Percentiles rank a stretch among this genome's conserved stretches.
Conservation (phyloP, 129 eudicot species). For the Flaveria brownii region DNA sequence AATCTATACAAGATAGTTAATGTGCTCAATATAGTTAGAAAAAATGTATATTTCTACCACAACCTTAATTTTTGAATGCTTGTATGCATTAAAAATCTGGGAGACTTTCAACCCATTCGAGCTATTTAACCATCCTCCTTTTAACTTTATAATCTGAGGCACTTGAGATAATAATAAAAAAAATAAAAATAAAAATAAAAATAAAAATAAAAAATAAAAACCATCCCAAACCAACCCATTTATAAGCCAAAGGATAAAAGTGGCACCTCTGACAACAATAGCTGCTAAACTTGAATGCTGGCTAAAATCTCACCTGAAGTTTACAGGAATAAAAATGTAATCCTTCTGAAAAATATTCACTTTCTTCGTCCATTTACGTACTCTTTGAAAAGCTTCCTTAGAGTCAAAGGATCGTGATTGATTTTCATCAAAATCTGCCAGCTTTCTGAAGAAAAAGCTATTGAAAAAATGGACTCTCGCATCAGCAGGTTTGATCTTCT, state of each 20-base stretch:
- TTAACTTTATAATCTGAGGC: neutral
- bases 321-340: conserved; percentile 78
- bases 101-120: neutral
- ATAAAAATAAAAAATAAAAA: too few relatives aligned
- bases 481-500: conserved; percentile 46
- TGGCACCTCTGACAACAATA: neutral
- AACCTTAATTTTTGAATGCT: neutral
- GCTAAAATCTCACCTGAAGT: conserved; percentile 60
- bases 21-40: neutral
- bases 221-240: conserved; percentile 1
- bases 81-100: neutral
- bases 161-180: neutral
- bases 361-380: conserved; percentile 83
- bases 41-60: neutral
- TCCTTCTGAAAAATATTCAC: conserved; percentile 65
- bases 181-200: too few relatives aligned
- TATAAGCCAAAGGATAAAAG: neutral
- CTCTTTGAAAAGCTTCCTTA: conserved; percentile 62
- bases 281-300: conserved; percentile 3
- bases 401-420: conserved; percentile 35
- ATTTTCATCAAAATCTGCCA: conserved; percentile 59
- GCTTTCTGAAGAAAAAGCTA: conserved; percentile 76
- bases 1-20: too few relatives aligned
- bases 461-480: conserved; percentile 68
- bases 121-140: neutral